phyloP scores from a whole-genome alignment of 2,329 filamentous ascomycete genomes.

The Chaetomium sp. region DNA sequence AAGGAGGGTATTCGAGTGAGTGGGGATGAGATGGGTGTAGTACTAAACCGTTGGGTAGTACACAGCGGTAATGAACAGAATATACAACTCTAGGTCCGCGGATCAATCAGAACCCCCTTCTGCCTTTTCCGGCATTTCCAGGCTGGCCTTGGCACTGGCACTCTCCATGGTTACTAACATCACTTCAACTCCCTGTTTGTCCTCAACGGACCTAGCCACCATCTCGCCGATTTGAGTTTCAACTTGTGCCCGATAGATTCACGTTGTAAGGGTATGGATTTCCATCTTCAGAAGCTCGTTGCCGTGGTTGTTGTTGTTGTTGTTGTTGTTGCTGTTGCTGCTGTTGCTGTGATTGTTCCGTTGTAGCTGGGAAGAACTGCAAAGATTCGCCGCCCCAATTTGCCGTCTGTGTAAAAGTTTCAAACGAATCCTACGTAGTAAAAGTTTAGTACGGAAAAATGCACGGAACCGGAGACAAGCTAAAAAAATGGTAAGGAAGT shows the following conservation, averaged over 20 bases:
- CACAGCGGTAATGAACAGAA: neutral
- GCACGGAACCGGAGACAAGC: neutral
- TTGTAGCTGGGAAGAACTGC: conserved; percentile 41
- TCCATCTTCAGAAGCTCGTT: neutral
- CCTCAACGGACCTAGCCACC: too few species aligned
- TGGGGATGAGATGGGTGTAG: too few species aligned
- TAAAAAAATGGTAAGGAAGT: neutral
- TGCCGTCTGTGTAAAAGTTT: conserved; percentile 51
- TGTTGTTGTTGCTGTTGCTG: conserved; percentile 12
- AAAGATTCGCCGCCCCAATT: conserved; percentile 49
- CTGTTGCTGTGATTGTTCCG: conserved; percentile 17
- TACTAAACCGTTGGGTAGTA: neutral
- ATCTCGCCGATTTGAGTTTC: neutral
- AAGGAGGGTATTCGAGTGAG: too few species aligned
- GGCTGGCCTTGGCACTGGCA: neutral
- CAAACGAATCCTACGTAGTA: conserved; percentile 43
- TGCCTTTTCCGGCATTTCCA: neutral
- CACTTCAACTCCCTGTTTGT: too few species aligned
- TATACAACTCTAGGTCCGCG: neutral
- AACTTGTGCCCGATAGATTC: conserved; percentile 12
- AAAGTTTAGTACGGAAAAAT: conserved; percentile 18
- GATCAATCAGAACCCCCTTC: neutral
- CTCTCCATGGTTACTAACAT: too few species aligned
- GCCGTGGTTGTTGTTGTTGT: neutral
- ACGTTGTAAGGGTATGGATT: conserved; percentile 11